Evolutionary conservation across 805 yeast species (phyloP).

Genomic region (Spathaspora passalidarum): DNA sequence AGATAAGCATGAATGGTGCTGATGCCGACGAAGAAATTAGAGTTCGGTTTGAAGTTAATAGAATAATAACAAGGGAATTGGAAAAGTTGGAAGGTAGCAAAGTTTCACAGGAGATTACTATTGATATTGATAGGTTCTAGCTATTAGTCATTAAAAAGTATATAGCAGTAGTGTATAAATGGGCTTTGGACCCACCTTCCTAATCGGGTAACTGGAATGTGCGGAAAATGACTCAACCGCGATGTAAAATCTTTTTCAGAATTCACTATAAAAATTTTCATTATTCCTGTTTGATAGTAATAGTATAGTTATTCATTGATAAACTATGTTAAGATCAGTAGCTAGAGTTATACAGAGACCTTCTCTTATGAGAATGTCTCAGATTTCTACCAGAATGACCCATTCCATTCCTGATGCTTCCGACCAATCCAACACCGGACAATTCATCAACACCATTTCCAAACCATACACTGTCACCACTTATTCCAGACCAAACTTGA

Average conservation of each 20-base stretch:
- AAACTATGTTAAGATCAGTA: constrained; percentile 3
- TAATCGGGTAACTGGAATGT: constrained; percentile 15
- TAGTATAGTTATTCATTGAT: background rate
- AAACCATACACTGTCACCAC: constrained; percentile 67
- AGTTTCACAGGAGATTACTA: constrained; percentile 30
- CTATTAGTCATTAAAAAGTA: too few species aligned
- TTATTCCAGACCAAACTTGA: constrained; percentile 73
- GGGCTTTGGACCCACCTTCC: constrained; percentile 5
- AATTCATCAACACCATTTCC: constrained; percentile 43
- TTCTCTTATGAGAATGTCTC: background rate
- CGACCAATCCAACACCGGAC: constrained; percentile 30
- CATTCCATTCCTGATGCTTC: constrained; percentile 21
- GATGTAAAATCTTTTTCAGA: constrained; percentile 29
- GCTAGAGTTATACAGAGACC: background rate
- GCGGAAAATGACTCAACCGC: constrained; percentile 28
- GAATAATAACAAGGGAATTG: constrained; percentile 38
- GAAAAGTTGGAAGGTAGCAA: constrained; percentile 17
- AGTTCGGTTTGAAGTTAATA: constrained; percentile 47
- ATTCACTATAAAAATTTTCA: background rate
- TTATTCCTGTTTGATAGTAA: background rate
- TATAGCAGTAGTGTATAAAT: background rate
- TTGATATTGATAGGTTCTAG: constrained; percentile 25
- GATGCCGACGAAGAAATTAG: constrained; percentile 66
- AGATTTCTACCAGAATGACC: background rate
- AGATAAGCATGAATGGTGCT: constrained; percentile 62